Conservation (phyloP, 257 asterid species). For the Ilex aquifolium region DNA sequence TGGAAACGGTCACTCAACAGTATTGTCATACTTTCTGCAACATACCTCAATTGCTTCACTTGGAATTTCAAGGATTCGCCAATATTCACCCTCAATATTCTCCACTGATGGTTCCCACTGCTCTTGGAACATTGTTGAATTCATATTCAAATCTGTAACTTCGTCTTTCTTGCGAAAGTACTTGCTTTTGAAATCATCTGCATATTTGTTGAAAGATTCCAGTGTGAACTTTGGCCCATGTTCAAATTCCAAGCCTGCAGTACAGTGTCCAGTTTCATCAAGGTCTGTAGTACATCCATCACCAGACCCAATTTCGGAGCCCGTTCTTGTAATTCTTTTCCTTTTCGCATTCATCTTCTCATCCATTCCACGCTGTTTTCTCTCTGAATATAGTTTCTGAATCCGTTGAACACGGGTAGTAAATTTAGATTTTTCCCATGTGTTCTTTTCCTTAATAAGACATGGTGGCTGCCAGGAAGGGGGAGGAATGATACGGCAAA, state of each 20-base stretch:
- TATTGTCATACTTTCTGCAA: slow-evolving; percentile 11
- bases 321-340: slow-evolving; percentile 20
- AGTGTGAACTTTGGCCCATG: slow-evolving; percentile 55
- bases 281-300: slow-evolving; percentile 19
- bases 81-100: slow-evolving; percentile 78
- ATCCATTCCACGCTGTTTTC: slow-evolving; percentile 26
- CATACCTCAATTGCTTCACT: slow-evolving; percentile 76
- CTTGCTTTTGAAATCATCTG: slow-evolving; percentile 69
- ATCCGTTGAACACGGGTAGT: slow-evolving; percentile 45
- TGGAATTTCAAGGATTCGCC: slow-evolving; percentile 75
- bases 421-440: slow-evolving; percentile 45
- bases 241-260: slow-evolving; percentile 27
- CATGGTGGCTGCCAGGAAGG: slow-evolving; percentile 65
- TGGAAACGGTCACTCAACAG: slow-evolving; percentile 2
- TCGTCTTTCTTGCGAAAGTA: slow-evolving; percentile 38
- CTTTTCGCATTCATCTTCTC: slow-evolving; percentile 26
- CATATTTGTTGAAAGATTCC: slow-evolving; percentile 53
- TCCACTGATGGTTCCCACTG: slow-evolving; percentile 35
- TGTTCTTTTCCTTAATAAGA: slow-evolving; percentile 30
- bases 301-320: slow-evolving; percentile 16
- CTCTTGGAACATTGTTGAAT: slow-evolving; percentile 3
- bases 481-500: slow-evolving; percentile 96
- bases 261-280: slow-evolving; percentile 18
- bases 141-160: slow-evolving; percentile 13
- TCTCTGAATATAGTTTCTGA: slow-evolving; percentile 23